A percentile compares a stretch with the other conserved stretches of the same genome.
Conservation (phyloP, 1,284 basidiomycete species). For the Sanghuangporus sanghuang region DNA sequence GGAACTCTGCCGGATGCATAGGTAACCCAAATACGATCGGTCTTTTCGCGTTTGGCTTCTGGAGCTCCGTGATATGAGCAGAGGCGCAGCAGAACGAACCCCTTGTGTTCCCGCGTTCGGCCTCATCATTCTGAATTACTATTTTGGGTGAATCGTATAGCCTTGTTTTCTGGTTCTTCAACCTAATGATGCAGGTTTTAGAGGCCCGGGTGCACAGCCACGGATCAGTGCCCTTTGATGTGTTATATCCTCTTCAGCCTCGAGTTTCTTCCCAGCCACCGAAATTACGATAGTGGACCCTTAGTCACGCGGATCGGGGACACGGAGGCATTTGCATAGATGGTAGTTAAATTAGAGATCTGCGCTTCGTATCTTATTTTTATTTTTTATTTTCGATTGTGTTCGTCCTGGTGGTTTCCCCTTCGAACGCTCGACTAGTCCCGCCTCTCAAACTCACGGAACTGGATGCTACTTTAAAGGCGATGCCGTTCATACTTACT, state of each 20-base stretch:
- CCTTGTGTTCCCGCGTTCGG: not conserved
- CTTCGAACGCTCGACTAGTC: no score
- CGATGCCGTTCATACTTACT: no score
- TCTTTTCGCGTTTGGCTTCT: not conserved
- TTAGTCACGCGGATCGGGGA: not conserved
- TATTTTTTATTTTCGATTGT: no score
- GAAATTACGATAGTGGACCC: not conserved
- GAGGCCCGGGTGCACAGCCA: not conserved
- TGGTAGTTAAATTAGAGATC: not conserved
- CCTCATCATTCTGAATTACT: not conserved
- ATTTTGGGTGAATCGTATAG: not conserved
- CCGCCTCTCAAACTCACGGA: no score
- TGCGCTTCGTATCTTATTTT: not conserved
- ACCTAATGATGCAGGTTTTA: not conserved
- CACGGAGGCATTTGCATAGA: not conserved
- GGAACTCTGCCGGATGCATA: conserved; percentile 2
- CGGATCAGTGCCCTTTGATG: not conserved
- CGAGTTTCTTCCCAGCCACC: conserved; percentile 1
- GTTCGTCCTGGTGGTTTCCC: no score
- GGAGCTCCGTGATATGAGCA: not conserved
- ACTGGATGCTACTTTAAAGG: no score
- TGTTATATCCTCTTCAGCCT: not conserved
- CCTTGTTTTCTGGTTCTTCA: not conserved
- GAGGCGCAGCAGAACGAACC: not conserved
- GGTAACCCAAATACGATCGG: not conserved